Base-by-base conservation (phyloP, 352 stramenopile species). In the Pythium sp. region DNA sequence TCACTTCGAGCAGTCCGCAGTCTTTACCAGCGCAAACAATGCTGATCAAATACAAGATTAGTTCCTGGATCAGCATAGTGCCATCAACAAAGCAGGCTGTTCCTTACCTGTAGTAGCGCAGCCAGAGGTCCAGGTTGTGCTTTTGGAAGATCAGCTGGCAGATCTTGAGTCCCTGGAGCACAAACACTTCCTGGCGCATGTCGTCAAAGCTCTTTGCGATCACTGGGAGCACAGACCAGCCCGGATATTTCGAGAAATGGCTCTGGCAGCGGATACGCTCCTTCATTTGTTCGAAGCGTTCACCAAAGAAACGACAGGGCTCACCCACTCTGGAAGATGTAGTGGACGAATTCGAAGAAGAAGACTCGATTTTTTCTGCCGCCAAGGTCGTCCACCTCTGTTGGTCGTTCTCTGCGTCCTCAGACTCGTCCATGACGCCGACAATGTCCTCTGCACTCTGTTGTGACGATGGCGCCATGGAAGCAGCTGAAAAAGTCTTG, bases 171-270 rank as follows among this genome's bases (percentile, higher is more conserved):
- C 98, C 81, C 76, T 99, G 94, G 71, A 98, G 87, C 8, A 98
- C 88, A 77, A 98, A 98, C 8, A 97, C 93, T 70, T 99, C 97
- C 77, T 99, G 97, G 5, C 97, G 82, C 75, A 99, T 88, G 76
- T 99, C 96, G 74, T 99, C 97, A 67, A 98, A 98, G 24, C 92
- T 98, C 77, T 99, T 99, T 3, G 98, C 93, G 75, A 99, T 99
- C 36, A 98, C 89, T 18, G 87, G 85, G 60, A 89, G 72, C 26
- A 98, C 72, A 56, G 97, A 85, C 89, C 90, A 98, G 20, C 88
- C 91, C 11, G 87, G 75, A 49, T 80, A 82, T 3, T 78, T 75
- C 43, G 84, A 72, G 62, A 86, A 90, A 1, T 66, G 65, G 67
- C 91, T 98, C 53, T 84, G 76, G 30, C 81, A 74, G 28, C 82